Base-by-base conservation (phyloP, 176 grass and related monocot genomes). In the Tillandsia fasciculata region DNA sequence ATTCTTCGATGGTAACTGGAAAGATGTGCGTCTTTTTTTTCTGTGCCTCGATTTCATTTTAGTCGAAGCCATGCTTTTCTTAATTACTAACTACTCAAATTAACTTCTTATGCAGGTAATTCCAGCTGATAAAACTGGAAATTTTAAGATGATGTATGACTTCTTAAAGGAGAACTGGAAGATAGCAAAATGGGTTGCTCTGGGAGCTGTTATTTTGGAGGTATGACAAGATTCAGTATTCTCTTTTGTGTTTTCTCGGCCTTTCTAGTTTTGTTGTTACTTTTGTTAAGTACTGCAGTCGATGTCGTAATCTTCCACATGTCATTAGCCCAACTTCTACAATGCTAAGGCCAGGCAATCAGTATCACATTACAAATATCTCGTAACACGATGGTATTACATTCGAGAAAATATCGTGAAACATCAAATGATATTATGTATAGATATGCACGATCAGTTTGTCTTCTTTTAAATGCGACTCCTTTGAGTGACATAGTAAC, bases 1-100 rank as follows among this genome's bases (percentile, higher is more conserved):
- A 77, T 96, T 96, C 86, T 96, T 96, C 52, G 86, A 96, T 64
- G 72, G 91, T 49, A 87, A 83, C 76, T 96, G 92, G 92, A 96
- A 91, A 86, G 92, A 96, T 80, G 92, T 96, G 84, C 83, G 78
- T 57, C 53, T 80, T 68, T 51, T 75, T n/a, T 68, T 69, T 70
- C 3, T 53, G 22, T 73, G 26, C 20, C 17, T 1, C n/a, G 18
- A 61, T 18, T 61, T 18, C 10, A 61, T 9, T 17, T 61, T 10
- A 61, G 17, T 22, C 22, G 0, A 23, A 18, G 8, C 2, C 56
- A 5, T 61, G n/a, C 56, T 83, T 64, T 69, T 64, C 29, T 63
- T 74, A 70, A 70, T 65, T 66, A 33, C n/a, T 26, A 49, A 48
- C 65, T 58, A 59, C 17, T 23, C 65, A 71, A 15, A 11, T 13